Evolutionary conservation across 331 rosid species (phyloP).

Genomic region (Cucumis variabilis): DNA sequence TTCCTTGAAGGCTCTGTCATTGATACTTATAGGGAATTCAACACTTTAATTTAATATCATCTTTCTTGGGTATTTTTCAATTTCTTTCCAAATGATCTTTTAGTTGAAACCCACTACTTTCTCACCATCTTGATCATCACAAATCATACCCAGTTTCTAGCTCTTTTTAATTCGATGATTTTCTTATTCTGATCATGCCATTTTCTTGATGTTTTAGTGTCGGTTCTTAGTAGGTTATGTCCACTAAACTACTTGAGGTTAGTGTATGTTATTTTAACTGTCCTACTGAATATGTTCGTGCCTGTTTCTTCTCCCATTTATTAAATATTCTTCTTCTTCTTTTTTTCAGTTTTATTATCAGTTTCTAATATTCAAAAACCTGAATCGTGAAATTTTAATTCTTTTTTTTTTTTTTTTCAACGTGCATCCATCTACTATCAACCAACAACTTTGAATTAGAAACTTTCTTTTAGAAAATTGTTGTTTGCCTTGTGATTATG

Average conservation of each 20-base stretch:
- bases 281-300: neutral
- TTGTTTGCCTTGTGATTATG: neutral
- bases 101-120: neutral
- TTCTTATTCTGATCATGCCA: neutral
- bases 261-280: neutral
- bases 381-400: no score
- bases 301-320: no score
- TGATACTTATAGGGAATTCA: no score
- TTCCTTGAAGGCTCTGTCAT: no score
- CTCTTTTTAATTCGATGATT: neutral
- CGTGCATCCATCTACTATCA: no score
- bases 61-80: neutral
- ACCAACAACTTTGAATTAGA: no score
- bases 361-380: no score
- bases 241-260: neutral
- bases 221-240: neutral
- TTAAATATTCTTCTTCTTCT: no score
- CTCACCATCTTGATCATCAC: neutral
- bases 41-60: no score
- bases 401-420: no score
- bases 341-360: no score
- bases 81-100: constrained; percentile 8
- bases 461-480: no score
- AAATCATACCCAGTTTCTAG: neutral
- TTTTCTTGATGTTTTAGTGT: constrained; percentile 25